Conservation (phyloP, 345 rosid genomes). For the Eucalyptus polybractea region DNA sequence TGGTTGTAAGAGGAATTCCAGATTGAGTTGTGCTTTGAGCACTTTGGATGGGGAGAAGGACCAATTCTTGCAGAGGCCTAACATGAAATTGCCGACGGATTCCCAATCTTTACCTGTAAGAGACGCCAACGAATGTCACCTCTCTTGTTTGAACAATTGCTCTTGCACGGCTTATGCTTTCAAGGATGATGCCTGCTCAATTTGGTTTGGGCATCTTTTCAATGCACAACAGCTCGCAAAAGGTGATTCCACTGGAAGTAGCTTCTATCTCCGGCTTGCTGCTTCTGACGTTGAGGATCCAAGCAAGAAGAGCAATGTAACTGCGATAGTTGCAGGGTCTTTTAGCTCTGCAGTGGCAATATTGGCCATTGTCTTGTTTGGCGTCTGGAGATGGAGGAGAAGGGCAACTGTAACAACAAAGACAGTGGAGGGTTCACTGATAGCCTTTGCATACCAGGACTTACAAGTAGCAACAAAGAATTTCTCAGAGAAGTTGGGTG, state of each 20-base stretch:
- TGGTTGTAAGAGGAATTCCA: constrained; percentile 42
- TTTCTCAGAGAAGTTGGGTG: constrained; percentile 72
- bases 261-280: constrained; percentile 14
- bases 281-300: constrained; percentile 43
- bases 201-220: no score
- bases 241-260: no score
- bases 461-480: constrained; percentile 58
- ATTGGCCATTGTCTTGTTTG: constrained; percentile 14
- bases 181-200: no score
- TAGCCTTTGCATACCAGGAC: constrained; percentile 57
- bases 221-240: no score
- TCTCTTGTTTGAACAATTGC: no score
- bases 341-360: constrained; percentile 18
- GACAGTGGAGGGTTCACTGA: constrained; percentile 51
- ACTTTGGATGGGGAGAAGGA: no score
- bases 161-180: no score
- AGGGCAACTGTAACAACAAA: neutral
- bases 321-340: neutral
- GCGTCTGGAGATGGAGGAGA: constrained; percentile 12
- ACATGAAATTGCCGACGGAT: no score
- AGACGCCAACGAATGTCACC: no score
- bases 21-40: neutral
- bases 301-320: constrained; percentile 10
- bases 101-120: no score
- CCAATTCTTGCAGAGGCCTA: no score